Evolutionary conservation across 2,329 filamentous ascomycete species (phyloP), one percentile per base, ranked within the genome.

Genomic region (Trichoderma atrobrunneum): DNA sequence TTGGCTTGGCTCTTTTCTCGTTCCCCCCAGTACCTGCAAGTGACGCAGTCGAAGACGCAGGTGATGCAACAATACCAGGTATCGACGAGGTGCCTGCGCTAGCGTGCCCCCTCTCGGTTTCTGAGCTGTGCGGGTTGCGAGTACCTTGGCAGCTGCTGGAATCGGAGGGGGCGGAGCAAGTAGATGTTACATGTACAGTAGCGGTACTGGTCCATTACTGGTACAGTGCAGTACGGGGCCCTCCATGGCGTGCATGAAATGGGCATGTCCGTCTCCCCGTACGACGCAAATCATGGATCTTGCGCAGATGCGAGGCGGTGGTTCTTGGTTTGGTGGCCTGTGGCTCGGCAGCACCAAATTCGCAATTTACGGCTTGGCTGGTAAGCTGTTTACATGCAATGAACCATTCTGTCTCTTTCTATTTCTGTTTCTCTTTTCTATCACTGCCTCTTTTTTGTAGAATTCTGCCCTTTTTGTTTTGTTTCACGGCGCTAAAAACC

Each of bases 21-120:
- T 21, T 12, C 39, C 10, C 34, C 16, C 32, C 26, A 65, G 39
- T 59, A 48, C 65, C 14, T 48, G 54, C 8, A 32, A 61, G 54
- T 51, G 32, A 60, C 66, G 34, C 28, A 11, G n/a, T 11, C 2
- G 7, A 2, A 30, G 34, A 51, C 60, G 66, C 56, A 54, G 51
- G 57, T 28, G 32, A 26, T 62, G 21, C 56, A 26, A 26, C 14
- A 43, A n/a, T 7, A 16, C 39, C 57, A 62, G 66, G 66, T 70
- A 61, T 36, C 66, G 14, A 16, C 28, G 56, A 70, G 66, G 66
- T 70, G 28, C 57, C 57, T 70, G 66, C 66, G 39, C 66, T 69
- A 69, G 66, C 57, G 66, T 21, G 32, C 51, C 64, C 57, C 36
- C 57, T 34, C 28, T 26, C n/a, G 24, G 14, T 48, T 21, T n/a